Conservation (phyloP, 2,329 filamentous ascomycete species). For the Phaeosphaeriaceae sp. region DNA sequence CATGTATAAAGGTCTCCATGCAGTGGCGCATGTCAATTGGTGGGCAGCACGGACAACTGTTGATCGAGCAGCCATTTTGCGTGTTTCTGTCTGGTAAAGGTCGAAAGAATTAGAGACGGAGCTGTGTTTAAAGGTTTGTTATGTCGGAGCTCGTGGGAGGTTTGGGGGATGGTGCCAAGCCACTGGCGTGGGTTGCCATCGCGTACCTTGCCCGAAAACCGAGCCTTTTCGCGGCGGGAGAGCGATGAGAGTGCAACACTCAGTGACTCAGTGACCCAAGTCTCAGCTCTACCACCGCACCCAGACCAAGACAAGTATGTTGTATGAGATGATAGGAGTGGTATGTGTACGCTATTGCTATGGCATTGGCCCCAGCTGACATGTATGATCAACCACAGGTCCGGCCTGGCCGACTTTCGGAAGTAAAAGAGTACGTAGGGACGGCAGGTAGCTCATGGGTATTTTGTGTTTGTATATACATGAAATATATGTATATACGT, state of each 20-base stretch:
- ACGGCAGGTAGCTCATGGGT: no score
- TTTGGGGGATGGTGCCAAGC: conserved; percentile 16
- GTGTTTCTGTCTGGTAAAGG: neutral
- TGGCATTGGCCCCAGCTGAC: neutral
- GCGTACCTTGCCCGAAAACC: conserved; percentile 26
- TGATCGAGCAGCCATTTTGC: conserved; percentile 45
- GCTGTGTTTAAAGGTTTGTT: conserved; percentile 8
- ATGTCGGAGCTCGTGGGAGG: conserved; percentile 4
- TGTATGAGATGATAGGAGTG: conserved; percentile 97
- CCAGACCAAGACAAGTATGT: conserved; percentile 63
- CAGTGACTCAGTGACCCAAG: conserved; percentile 10
- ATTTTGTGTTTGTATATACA: no score
- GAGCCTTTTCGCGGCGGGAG: conserved; percentile 29
- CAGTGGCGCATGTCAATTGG: conserved; percentile 41
- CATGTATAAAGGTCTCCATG: conserved; percentile 29
- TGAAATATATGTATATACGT: conserved; percentile 55
- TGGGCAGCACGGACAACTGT: conserved; percentile 42
- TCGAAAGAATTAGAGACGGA: no score
- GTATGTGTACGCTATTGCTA: conserved; percentile 60
- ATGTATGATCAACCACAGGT: conserved; percentile 63
- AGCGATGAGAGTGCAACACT: conserved; percentile 3
- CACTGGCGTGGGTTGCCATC: conserved; percentile 1
- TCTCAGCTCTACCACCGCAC: neutral
- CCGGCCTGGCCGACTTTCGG: conserved; percentile 84
- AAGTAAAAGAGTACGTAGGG: conserved; percentile 99